These are phyloP conservation scores for Cladosporium sp. DNA, from an alignment of 2,329 filamentous ascomycete genomes.

Conservation along the genomic window DNA sequence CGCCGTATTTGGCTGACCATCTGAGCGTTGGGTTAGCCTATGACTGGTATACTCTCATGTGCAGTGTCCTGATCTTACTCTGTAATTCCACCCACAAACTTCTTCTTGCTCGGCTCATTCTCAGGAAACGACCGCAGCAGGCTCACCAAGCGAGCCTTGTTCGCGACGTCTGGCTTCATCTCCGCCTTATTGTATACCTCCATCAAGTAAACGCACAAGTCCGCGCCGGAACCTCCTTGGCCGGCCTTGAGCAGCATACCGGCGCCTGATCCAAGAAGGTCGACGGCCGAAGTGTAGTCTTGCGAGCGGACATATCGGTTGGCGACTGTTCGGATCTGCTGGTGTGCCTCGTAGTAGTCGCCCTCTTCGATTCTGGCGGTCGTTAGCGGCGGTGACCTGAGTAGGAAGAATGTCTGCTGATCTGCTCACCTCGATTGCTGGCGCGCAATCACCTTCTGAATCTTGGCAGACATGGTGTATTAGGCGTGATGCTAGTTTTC, in stretches of 20 bases:
- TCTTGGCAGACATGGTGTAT: conserved; percentile 40
- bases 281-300: conserved; percentile 79
- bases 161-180: conserved; percentile 66
- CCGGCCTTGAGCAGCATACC: conserved; percentile 81
- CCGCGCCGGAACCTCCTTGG: conserved; percentile 89
- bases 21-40: conserved; percentile 30
- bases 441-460: conserved; percentile 65
- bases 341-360: conserved; percentile 95
- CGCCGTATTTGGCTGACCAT: conserved; percentile 81
- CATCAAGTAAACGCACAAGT: conserved; percentile 78
- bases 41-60: not conserved
- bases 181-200: conserved; percentile 88
- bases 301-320: conserved; percentile 84
- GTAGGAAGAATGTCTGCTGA: not conserved
- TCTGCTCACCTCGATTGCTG: conserved; percentile 65
- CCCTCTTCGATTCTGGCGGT: conserved; percentile 70
- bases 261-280: conserved; percentile 78
- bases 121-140: conserved; percentile 73
- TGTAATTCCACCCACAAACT: conserved; percentile 81
- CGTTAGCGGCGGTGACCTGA: conserved; percentile 2
- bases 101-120: conserved; percentile 86
- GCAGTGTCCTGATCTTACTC: conserved; percentile 44
- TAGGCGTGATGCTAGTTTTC: too few relatives aligned
- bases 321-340: conserved; percentile 93
- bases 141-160: conserved; percentile 68